Evolutionary conservation across 108 stramenopile genomes (phyloP), one percentile per base, ranked within the genome.

Genomic region (Cyclotella atomus): DNA sequence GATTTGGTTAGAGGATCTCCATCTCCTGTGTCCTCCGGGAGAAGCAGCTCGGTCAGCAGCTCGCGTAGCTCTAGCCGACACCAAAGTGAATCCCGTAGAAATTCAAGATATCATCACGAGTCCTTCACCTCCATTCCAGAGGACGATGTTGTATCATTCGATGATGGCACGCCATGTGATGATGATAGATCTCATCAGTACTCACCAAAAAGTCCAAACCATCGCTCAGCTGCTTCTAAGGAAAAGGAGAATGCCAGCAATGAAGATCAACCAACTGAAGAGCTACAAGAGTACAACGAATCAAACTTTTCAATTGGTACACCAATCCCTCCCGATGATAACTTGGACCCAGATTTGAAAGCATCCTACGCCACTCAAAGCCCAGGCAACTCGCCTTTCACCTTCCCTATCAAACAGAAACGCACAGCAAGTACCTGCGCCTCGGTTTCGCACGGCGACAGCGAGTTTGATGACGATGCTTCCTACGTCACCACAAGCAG

Each of bases 371-470:
- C 30, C 0, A 57, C 56, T 32, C 16, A n/a, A 32, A 57, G 30
- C 29, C 29, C 56, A 32, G n/a, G 29, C 29, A 57, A 57, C n/a
- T 3, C 29, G 12, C 12, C 56, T 8, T 15, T 10, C n/a, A n/a
- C 29, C 32, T 7, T 8, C 29, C 12, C 6, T 30, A 32, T 32
- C 6, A 57, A 57, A 30, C 28, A 10, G 29, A 28, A 14, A 28
- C 56, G 56, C 28, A 32, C 56, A 21, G 25, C 27, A 12, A 61
- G 60, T 36, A 61, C 60, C 28, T 61, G 60, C 21, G 56, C 56
- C 32, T 61, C 60, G 19, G 36, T 61, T 3, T 61, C 62, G 17
- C 20, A 66, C 64, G n/a, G 28, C 12, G 52, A 68, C 52, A 54
- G 10, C 25, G 50, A 41, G 0, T 59, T 54, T 59, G 44, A 68